Conservation (phyloP, 164 flowering plant genomes). For the Kalanchoe fedtschenkoi region DNA sequence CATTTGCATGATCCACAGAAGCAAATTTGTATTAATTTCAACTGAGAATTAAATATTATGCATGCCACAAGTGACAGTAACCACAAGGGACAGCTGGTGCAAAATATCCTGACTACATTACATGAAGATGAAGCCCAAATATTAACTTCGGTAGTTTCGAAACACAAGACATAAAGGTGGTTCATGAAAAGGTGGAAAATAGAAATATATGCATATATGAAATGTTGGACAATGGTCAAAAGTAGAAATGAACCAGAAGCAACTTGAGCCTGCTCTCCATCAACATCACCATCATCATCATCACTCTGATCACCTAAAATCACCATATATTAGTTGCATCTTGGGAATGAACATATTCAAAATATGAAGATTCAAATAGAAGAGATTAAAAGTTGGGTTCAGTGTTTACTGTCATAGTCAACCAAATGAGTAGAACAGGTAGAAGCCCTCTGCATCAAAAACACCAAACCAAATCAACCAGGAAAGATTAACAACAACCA, state of each 20-base stretch:
- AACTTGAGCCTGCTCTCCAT: neutral
- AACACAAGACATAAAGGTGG: too few relatives aligned
- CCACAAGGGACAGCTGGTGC: neutral
- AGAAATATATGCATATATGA: neutral
- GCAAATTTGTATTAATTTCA: neutral
- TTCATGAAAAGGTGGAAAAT: too few relatives aligned
- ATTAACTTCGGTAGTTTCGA: too few relatives aligned
- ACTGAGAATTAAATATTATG: too few relatives aligned
- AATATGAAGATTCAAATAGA: neutral
- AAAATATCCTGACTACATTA: neutral
- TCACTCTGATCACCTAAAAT: slow-evolving; percentile 2
- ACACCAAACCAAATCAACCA: neutral
- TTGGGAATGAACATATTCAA: neutral
- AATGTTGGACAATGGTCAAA: neutral
- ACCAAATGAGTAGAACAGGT: slow-evolving; percentile 30
- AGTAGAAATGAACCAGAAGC: neutral
- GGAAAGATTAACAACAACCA: neutral
- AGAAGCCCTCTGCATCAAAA: slow-evolving; percentile 26
- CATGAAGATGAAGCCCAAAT: too few relatives aligned
- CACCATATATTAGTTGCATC: neutral
- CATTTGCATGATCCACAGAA: slow-evolving; percentile 20
- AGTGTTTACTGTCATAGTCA: slow-evolving; percentile 42
- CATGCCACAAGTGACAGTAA: neutral
- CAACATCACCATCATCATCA: neutral
- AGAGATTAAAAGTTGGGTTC: neutral